These are phyloP conservation scores for Marasmius tenuissimus DNA, from an alignment of 1,284 basidiomycete genomes.

Conservation along the genomic window DNA sequence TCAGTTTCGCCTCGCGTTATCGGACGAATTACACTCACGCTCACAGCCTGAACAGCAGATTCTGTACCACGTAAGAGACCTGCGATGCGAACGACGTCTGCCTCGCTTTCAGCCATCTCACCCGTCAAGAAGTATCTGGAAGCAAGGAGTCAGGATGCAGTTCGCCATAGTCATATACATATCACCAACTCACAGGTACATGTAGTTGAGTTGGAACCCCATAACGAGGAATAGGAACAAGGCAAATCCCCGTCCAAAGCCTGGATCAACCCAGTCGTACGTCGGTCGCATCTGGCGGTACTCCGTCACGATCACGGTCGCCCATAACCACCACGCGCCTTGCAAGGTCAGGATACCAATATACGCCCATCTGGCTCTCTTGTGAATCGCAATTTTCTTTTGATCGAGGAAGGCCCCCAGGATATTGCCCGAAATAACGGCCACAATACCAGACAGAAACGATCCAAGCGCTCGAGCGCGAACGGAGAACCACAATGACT, in stretches of 20 bases:
- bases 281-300: constrained; percentile 9
- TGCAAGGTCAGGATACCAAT: constrained; percentile 8
- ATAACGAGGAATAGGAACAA: constrained; percentile 10
- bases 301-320: constrained; percentile 1
- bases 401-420: constrained; percentile 12
- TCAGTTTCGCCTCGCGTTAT: too few species aligned
- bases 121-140: constrained; percentile 10
- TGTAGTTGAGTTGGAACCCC: constrained; percentile 3
- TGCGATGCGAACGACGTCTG: constrained; percentile 15
- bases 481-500: constrained; percentile 15
- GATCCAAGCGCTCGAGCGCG: constrained; percentile 17
- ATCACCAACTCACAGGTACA: constrained; percentile 4
- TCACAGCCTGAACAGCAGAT: constrained; percentile 15
- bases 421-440: constrained; percentile 13
- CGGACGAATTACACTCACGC: background rate
- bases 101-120: constrained; percentile 8
- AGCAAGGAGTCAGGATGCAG: background rate
- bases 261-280: constrained; percentile 14
- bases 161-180: background rate
- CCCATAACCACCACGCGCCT: constrained; percentile 13
- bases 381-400: constrained; percentile 1
- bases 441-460: constrained; percentile 15
- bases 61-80: constrained; percentile 15
- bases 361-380: constrained; percentile 11
- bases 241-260: constrained; percentile 14